Conservation (phyloP, 2,329 filamentous ascomycete species). For the Fusarium domesticum region DNA sequence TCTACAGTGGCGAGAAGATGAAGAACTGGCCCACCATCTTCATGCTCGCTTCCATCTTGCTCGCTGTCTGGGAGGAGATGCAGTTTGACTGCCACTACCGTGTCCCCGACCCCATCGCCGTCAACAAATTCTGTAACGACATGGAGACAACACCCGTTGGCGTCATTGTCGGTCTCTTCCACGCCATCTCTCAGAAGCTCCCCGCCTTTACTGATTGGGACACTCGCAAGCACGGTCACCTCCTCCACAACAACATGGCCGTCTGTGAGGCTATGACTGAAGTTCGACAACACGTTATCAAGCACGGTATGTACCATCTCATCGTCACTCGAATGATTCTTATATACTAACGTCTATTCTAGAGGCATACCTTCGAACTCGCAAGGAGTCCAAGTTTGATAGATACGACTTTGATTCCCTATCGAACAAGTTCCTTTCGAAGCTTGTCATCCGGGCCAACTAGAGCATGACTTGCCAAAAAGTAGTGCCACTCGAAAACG, state of each 20-base stretch:
- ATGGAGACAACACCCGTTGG: constrained; percentile 97
- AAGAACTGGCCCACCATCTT: constrained; percentile 99
- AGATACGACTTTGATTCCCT: constrained; percentile 89
- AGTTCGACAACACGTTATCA: constrained; percentile 85
- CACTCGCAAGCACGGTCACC: constrained; percentile 81
- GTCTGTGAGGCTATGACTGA: constrained; percentile 97
- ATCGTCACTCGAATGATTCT: background rate
- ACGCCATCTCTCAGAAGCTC: constrained; percentile 95
- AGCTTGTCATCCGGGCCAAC: constrained; percentile 93
- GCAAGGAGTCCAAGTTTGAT: constrained; percentile 79
- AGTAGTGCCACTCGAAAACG: constrained; percentile 14
- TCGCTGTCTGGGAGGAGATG: constrained; percentile 98
- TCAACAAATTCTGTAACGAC: constrained; percentile 92
- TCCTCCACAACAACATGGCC: constrained; percentile 85
- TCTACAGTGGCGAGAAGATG: constrained; percentile 94
- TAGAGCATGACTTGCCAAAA: constrained; percentile 39
- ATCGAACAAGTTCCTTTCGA: constrained; percentile 96
- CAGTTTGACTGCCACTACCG: constrained; percentile 98
- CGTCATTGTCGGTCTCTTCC: constrained; percentile 94
- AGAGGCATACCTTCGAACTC: constrained; percentile 85
- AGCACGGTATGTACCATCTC: constrained; percentile 74
- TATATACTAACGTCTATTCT: constrained; percentile 26
- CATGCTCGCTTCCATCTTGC: constrained; percentile 88
- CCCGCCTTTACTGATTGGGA: constrained; percentile 94
- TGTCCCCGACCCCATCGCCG: constrained; percentile 75